These are phyloP conservation scores for Psilocybe cubensis DNA, from an alignment of 768 basidiomycete species.

Conservation along the genomic window DNA sequence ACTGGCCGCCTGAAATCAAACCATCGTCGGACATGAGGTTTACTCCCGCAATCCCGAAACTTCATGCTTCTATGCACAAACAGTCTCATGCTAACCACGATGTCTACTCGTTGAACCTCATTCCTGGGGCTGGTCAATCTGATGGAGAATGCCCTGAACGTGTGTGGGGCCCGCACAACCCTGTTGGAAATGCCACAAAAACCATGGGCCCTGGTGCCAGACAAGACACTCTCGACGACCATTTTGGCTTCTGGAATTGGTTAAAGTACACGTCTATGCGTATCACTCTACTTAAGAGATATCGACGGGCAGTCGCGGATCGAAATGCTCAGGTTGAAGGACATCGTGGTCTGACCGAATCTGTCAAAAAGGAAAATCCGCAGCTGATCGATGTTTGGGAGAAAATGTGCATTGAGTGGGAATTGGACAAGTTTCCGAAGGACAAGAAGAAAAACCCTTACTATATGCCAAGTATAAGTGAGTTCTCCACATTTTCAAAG, in stretches of 20 bases:
- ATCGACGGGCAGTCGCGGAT: constrained; percentile 11
- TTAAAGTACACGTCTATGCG: constrained; percentile 19
- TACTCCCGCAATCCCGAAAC: constrained; percentile 29
- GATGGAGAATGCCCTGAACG: constrained; percentile 38
- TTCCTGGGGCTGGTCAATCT: constrained; percentile 25
- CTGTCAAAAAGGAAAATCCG: not conserved
- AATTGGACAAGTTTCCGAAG: constrained; percentile 10
- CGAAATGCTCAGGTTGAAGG: constrained; percentile 13
- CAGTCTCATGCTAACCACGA: constrained; percentile 24
- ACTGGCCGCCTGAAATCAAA: constrained; percentile 9
- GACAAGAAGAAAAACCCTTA: constrained; percentile 15
- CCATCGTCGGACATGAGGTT: not conserved
- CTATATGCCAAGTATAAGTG: not conserved
- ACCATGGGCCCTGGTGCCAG: constrained; percentile 34
- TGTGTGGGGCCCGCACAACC: constrained; percentile 33
- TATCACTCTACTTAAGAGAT: constrained; percentile 1
- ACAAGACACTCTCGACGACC: constrained; percentile 37
- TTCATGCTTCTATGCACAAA: constrained; percentile 34
- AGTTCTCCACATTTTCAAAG: not conserved
- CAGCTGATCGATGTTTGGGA: constrained; percentile 9
- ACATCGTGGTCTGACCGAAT: constrained; percentile 8
- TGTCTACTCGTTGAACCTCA: constrained; percentile 30
- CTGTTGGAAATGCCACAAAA: constrained; percentile 28
- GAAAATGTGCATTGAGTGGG: constrained; percentile 13
- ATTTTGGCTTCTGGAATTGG: constrained; percentile 34